Base-by-base conservation (phyloP, 305 asterid genomes). In the Fraxinus albicans region DNA sequence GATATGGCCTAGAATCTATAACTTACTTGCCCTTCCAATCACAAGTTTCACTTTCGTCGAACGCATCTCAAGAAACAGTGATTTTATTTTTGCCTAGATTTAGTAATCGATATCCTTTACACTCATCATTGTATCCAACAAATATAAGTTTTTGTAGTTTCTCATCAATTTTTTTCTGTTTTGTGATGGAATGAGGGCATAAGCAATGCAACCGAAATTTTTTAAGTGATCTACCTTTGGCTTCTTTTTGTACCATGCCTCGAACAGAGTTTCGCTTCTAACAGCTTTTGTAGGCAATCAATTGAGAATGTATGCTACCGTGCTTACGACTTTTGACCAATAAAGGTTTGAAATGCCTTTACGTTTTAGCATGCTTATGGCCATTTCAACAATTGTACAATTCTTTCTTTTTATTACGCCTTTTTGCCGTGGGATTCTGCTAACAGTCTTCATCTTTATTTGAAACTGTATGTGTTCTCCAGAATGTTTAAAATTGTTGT, bases 311-410 rank as follows among this genome's bases (percentile, higher is more conserved):
- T 82, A 79, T 0, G 76, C 17, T 1, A 74, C 40, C 1, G 50
- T 58, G 31, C 72, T 50, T 15, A 77, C 33, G 1, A 63, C 85
- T 23, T 83, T 63, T n/a, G 75, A 79, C 85, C 79, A 77, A 25
- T 33, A 77, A 1, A 25, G 9, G 2, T 81, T 81, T 0, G 70
- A 81, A 4, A 85, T 6, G 2, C 50, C n/a, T 73, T 81, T 81
- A 0, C 55, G 47, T 10, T 55, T 76, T 29, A 60, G 2, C 77
- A 77, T 84, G n/a, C 81, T 74, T 17, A 34, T 76, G 7, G 69
- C 77, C 82, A 81, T 75, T 83, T 44, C 38, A 3, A 27, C 23
- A 55, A 77, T 36, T 4, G 82, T 79, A 0, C 63, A 15, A 17
- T 79, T 79, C 35, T 84, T 55, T n/a, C 73, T 67, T 19, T 79